Base-by-base conservation (phyloP, 1,284 basidiomycete genomes). In the Ustilago loliicola region DNA sequence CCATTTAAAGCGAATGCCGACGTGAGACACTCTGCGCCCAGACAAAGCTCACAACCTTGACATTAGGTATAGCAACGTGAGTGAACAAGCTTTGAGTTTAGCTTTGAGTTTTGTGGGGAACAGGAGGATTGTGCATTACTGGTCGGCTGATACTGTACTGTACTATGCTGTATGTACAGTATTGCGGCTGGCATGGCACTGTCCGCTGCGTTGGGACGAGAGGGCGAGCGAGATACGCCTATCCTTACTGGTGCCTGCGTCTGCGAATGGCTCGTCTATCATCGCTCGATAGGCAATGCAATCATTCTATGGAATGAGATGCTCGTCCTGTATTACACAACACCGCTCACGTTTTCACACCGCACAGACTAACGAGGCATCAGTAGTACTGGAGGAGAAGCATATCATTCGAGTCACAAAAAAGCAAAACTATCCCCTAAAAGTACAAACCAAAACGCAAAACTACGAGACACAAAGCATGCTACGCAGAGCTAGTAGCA, bases 401-500 rank as follows among this genome's bases (percentile, higher is more conserved):
- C 55, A 47, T 34, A 36, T 34, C 21, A 57, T 48, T 50, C 6
- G n/a, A 48, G 27, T 36, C 40, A 56, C 27, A n/a, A 36, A 23
- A 34, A 48, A 11, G 21, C 17, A 56, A 23, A 32, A 29, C 23
- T n/a, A 25, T 19, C 30, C 52, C 58, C 47, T 51, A 56, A 66
- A 58, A 58, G 48, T 58, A 65, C 63, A 57, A 57, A 23, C 54
- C 17, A 48, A 47, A 48, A 50, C 34, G 21, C 53, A 19, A 23
- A 29, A 45, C 25, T 10, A 29, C 29, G 19, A 34, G 30, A 19
- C 23, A 19, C 23, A 51, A 34, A 38, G 5, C 25, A 45, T 51
- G n/a, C 29, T 56, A 58, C 6, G 56, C 65, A 21, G 66, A 42
- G 27, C 51, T 59, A 2, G 61, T 59, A 2, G 61, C 62, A 27